A percentile compares a stretch with the other conserved stretches of the same genome.
Conservation (phyloP, 495 filamentous ascomycete species). For the Hypoxylon perforatum region DNA sequence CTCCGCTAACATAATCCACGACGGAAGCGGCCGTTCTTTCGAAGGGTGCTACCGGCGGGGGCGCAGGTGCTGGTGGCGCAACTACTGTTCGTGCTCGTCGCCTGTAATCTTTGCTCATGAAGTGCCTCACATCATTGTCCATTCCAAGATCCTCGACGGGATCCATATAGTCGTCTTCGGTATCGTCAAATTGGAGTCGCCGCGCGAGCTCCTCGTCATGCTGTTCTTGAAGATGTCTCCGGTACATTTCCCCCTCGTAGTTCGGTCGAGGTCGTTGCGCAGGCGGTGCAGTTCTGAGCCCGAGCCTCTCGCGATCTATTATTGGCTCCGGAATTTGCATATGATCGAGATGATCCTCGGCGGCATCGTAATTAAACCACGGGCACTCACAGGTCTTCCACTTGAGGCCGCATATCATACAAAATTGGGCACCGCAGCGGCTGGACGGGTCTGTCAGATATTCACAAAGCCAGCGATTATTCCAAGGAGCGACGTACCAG, state of each 20-base stretch:
- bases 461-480: not conserved
- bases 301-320: constrained; percentile 41
- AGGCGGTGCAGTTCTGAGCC: constrained; percentile 24
- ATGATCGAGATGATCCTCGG: constrained; percentile 67
- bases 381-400: constrained; percentile 88
- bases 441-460: constrained; percentile 50
- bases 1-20: constrained; percentile 51
- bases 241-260: constrained; percentile 65
- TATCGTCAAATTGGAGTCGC: constrained; percentile 61
- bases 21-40: constrained; percentile 49
- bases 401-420: constrained; percentile 78
- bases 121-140: constrained; percentile 54
- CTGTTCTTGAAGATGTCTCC: constrained; percentile 64
- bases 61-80: constrained; percentile 52
- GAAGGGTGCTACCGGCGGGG: constrained; percentile 48
- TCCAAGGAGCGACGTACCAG: constrained; percentile 63
- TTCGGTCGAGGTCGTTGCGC: constrained; percentile 51
- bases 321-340: constrained; percentile 63
- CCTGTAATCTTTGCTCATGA: constrained; percentile 60
- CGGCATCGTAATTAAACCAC: constrained; percentile 75
- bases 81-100: constrained; percentile 54
- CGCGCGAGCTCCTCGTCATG: constrained; percentile 67
- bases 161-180: constrained; percentile 55
- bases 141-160: constrained; percentile 51
- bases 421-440: constrained; percentile 83